Percentiles rank a stretch among this genome's conserved stretches.
Conservation (phyloP, 768 basidiomycete genomes). For the Dentipellis sp. region DNA sequence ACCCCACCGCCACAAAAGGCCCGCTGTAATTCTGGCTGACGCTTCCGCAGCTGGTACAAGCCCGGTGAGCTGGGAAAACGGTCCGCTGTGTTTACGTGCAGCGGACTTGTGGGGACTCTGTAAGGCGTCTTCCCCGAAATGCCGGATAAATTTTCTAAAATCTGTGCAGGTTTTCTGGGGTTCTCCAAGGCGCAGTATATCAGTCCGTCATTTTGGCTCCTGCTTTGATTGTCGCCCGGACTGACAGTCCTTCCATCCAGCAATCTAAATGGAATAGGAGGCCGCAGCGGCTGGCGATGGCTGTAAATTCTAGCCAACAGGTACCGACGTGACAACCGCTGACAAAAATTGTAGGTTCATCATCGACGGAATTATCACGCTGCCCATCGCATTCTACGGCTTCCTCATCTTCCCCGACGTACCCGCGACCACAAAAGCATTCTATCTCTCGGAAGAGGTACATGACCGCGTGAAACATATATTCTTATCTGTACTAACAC, state of each 20-base stretch:
- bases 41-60: constrained; percentile 51
- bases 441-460: constrained; percentile 54
- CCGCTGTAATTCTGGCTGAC: not conserved
- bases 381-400: constrained; percentile 64
- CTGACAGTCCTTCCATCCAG: constrained; percentile 20
- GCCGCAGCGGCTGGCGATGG: constrained; percentile 63
- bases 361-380: constrained; percentile 61
- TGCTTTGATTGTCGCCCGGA: not conserved
- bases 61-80: constrained; percentile 62
- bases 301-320: constrained; percentile 29
- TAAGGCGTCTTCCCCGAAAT: constrained; percentile 19
- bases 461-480: not conserved
- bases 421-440: constrained; percentile 52
- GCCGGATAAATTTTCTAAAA: not conserved
- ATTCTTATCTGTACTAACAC: not conserved
- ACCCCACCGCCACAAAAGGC: not conserved
- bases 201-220: constrained; percentile 24
- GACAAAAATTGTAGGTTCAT: constrained; percentile 36
- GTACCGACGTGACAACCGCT: not conserved
- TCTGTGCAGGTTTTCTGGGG: constrained; percentile 45
- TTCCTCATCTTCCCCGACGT: constrained; percentile 68
- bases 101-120: constrained; percentile 53
- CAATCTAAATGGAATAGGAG: constrained; percentile 39
- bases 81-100: constrained; percentile 62
- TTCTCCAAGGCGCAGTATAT: constrained; percentile 58